A percentile compares a stretch with the other conserved stretches of the same genome.
phyloP scores from a whole-genome alignment of 129 eudicot species.

The Calendula officinalis region DNA sequence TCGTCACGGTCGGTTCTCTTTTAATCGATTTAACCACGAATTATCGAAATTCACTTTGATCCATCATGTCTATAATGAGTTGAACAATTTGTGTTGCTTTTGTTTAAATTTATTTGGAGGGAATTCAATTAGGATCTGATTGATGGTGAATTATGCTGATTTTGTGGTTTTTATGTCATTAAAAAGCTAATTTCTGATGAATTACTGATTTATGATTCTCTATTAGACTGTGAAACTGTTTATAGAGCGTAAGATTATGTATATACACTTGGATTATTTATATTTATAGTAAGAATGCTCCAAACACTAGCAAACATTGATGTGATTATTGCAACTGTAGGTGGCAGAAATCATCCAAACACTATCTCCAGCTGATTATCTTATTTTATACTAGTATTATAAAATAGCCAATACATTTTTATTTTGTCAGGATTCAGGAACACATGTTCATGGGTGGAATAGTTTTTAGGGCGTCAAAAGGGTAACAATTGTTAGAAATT shows the following conservation, averaged over 20 bases:
- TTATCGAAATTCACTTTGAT: slow-evolving; percentile 10
- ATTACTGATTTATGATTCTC: slow-evolving; percentile 3
- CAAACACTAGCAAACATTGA: not conserved
- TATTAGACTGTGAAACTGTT: not conserved
- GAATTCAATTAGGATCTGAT: slow-evolving; percentile 30
- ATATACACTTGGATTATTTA: not conserved
- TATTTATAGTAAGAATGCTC: not conserved
- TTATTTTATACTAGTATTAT: slow-evolving; percentile 9
- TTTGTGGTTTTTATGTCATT: not conserved
- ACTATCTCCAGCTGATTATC: not conserved
- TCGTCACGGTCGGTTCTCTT: slow-evolving; percentile 26
- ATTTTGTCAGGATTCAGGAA: slow-evolving; percentile 59
- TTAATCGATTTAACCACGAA: not conserved
- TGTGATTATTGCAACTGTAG: slow-evolving; percentile 4
- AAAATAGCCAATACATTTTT: not conserved
- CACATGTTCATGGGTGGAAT: slow-evolving; percentile 35
- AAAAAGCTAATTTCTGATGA: not conserved
- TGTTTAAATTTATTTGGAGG: slow-evolving; percentile 9
- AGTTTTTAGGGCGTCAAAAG: slow-evolving; percentile 27
- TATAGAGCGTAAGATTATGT: not conserved
- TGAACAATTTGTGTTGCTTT: not conserved
- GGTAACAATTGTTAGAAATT: slow-evolving; percentile 31
- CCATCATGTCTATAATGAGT: slow-evolving; percentile 1
- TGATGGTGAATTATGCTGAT: slow-evolving; percentile 19
- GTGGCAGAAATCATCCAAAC: not conserved